Percentiles rank a stretch among this genome's conserved stretches.
These are phyloP conservation scores for Knoxdaviesia capensis DNA, from an alignment of 2,329 filamentous ascomycete genomes.

Conservation along the genomic window DNA sequence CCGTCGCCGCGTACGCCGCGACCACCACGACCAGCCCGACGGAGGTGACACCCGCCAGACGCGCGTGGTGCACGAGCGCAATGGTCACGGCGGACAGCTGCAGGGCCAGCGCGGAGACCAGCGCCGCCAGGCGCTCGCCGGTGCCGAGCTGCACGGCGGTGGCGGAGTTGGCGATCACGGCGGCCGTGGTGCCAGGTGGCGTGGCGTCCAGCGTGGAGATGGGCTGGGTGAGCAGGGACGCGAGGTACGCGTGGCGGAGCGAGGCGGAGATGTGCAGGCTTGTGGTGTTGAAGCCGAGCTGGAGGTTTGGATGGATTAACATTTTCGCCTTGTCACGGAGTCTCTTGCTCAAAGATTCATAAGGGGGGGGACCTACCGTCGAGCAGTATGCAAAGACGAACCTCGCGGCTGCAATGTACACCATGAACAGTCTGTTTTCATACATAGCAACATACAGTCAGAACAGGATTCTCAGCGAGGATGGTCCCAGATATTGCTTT, in stretches of 20 bases:
- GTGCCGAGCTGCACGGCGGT: slow-evolving; percentile 32
- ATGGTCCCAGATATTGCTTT: not conserved
- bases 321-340: not conserved
- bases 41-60: slow-evolving; percentile 28
- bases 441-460: not conserved
- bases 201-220: slow-evolving; percentile 27
- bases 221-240: slow-evolving; percentile 25
- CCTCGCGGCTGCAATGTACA: slow-evolving; percentile 15
- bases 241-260: slow-evolving; percentile 26
- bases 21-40: slow-evolving; percentile 21
- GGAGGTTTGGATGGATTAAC: not conserved
- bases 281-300: slow-evolving; percentile 26
- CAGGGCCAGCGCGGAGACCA: slow-evolving; percentile 19
- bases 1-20: slow-evolving; percentile 11
- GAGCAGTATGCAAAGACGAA: slow-evolving; percentile 13
- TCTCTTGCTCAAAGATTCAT: not conserved
- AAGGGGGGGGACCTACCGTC: slow-evolving; percentile 9
- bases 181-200: slow-evolving; percentile 27
- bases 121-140: slow-evolving; percentile 26
- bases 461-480: not conserved
- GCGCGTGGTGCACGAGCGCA: slow-evolving; percentile 29
- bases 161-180: slow-evolving; percentile 28
- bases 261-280: slow-evolving; percentile 28
- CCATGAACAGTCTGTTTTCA: slow-evolving; percentile 12
- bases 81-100: slow-evolving; percentile 25